Conservation (phyloP, 208 protist species). For the Leptomonas seymouri region DNA sequence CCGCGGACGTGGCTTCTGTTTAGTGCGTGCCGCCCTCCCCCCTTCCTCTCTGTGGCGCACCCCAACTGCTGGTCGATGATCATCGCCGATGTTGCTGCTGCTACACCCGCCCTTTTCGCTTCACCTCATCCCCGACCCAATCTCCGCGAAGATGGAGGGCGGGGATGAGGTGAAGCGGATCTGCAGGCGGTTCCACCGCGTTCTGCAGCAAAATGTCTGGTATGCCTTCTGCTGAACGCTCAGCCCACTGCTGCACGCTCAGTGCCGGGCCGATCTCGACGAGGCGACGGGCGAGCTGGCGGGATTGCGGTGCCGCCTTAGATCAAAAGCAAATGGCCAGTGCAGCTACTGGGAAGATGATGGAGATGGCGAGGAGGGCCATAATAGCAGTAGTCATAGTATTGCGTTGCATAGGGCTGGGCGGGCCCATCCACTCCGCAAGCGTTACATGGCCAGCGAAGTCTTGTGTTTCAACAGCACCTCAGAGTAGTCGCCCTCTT, state of each 20-base stretch:
- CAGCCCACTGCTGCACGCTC: slow-evolving; percentile 10
- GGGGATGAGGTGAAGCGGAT: slow-evolving; percentile 2
- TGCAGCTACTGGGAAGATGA: slow-evolving; percentile 5
- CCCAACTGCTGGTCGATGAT: too few species aligned
- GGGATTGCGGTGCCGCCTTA: background rate
- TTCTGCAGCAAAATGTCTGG: slow-evolving; percentile 6
- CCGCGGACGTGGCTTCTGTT: too few species aligned
- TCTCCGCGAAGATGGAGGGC: slow-evolving; percentile 2
- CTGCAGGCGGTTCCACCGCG: background rate
- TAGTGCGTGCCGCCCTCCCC: too few species aligned
- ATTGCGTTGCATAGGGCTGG: background rate
- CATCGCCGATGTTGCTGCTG: background rate
- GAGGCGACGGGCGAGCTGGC: background rate
- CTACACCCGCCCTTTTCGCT: background rate
- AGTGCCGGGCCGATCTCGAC: slow-evolving; percentile 5
- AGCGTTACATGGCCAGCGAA: too few species aligned
- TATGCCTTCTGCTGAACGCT: background rate
- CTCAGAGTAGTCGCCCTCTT: too few species aligned
- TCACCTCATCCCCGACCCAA: background rate
- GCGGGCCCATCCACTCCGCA: too few species aligned
- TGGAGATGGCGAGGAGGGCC: background rate
- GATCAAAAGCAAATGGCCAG: background rate
- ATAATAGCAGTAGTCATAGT: slow-evolving; percentile 7
- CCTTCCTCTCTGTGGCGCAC: too few species aligned
- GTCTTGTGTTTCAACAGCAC: too few species aligned